A percentile compares a stretch with the other conserved stretches of the same genome.
phyloP scores from a whole-genome alignment of 495 filamentous ascomycete genomes.

The Penicillium silybi region DNA sequence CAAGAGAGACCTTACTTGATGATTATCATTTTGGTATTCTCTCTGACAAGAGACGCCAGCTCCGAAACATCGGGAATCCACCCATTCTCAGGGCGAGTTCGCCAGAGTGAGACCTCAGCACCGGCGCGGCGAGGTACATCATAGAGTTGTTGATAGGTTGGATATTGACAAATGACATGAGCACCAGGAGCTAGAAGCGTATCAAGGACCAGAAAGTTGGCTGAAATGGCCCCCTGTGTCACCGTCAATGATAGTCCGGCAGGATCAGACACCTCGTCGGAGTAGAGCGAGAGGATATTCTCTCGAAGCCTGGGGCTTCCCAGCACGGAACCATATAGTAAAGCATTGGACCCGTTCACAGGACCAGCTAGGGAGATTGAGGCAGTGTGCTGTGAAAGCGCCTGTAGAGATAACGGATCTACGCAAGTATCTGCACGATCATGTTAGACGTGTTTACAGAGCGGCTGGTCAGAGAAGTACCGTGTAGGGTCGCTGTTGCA shows the following conservation, averaged over 20 bases:
- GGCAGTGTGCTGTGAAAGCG: neutral
- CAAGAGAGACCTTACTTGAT: conserved; percentile 40
- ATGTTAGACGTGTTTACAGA: neutral
- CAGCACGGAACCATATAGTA: conserved; percentile 1
- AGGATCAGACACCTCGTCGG: conserved; percentile 37
- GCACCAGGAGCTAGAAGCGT: conserved; percentile 66
- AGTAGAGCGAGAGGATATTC: conserved; percentile 8
- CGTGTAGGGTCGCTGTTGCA: conserved; percentile 1
- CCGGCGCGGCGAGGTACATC: conserved; percentile 67
- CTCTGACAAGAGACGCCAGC: conserved; percentile 56
- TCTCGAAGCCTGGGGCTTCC: conserved; percentile 2
- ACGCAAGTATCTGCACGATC: conserved; percentile 12
- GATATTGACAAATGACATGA: conserved; percentile 78
- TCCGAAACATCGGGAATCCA: conserved; percentile 62
- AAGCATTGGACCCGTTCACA: neutral
- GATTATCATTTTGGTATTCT: conserved; percentile 65
- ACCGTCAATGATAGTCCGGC: conserved; percentile 39
- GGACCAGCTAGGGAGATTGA: neutral
- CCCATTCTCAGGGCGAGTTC: conserved; percentile 53
- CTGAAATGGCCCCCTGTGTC: conserved; percentile 71
- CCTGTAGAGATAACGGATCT: conserved; percentile 7
- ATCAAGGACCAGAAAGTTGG: conserved; percentile 71
- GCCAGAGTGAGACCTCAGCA: conserved; percentile 75
- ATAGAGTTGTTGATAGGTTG: conserved; percentile 81
- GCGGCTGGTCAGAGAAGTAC: neutral